Evolutionary conservation across 2,329 filamentous ascomycete species (phyloP).

Genomic region (Pyricularia sp.): DNA sequence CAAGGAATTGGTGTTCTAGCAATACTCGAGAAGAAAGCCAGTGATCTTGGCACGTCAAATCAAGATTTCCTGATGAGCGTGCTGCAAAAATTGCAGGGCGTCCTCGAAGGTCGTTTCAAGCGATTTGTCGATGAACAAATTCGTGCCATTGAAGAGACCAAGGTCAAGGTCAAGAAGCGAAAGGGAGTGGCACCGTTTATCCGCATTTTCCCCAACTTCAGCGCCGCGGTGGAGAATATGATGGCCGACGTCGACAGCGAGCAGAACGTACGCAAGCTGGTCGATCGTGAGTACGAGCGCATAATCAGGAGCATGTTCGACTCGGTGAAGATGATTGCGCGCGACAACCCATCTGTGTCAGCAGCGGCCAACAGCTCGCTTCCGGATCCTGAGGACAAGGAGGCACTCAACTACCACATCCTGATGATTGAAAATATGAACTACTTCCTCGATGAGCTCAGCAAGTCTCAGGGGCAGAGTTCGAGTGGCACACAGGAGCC

Average conservation of each 20-base stretch:
- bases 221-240: slow-evolving; percentile 76
- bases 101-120: slow-evolving; percentile 66
- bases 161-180: slow-evolving; percentile 97
- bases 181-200: slow-evolving; percentile 96
- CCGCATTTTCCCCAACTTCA: slow-evolving; percentile 83
- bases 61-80: slow-evolving; percentile 80
- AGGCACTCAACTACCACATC: slow-evolving; percentile 94
- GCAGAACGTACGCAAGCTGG: slow-evolving; percentile 56
- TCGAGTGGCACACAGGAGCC: slow-evolving; percentile 39
- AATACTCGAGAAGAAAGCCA: slow-evolving; percentile 68
- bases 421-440: slow-evolving; percentile 98
- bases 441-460: slow-evolving; percentile 88
- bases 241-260: slow-evolving; percentile 48
- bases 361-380: slow-evolving; percentile 22
- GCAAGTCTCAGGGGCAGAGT: slow-evolving; percentile 41
- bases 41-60: slow-evolving; percentile 77
- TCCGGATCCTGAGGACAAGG: slow-evolving; percentile 72
- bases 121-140: slow-evolving; percentile 94
- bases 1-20: slow-evolving; percentile 86
- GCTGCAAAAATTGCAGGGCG: slow-evolving; percentile 69
- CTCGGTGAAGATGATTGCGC: slow-evolving; percentile 86
- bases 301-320: slow-evolving; percentile 97
- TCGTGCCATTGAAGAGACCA: slow-evolving; percentile 91
- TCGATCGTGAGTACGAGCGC: slow-evolving; percentile 81
- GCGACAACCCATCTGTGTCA: slow-evolving; percentile 50